These are phyloP conservation scores for Debaryomyces maramus DNA, from an alignment of 805 yeast species.

Conservation along the genomic window DNA sequence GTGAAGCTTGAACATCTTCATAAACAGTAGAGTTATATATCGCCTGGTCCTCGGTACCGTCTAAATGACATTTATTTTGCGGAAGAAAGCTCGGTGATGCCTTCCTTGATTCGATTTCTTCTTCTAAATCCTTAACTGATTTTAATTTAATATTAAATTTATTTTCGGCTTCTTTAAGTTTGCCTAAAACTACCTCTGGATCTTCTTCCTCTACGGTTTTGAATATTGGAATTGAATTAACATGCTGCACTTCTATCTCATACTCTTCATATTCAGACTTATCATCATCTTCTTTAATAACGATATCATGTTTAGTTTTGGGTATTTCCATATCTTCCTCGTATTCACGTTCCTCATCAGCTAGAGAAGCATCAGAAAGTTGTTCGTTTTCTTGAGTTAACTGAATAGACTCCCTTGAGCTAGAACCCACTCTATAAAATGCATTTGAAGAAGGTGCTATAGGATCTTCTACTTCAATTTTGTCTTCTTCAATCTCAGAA, in stretches of 20 bases:
- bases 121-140: slow-evolving; percentile 21
- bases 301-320: neutral
- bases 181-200: slow-evolving; percentile 21
- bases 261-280: slow-evolving; percentile 2
- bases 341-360: slow-evolving; percentile 9
- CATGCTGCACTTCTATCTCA: slow-evolving; percentile 4
- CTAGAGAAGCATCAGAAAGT: neutral
- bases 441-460: neutral
- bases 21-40: neutral
- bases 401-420: slow-evolving; percentile 2
- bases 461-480: slow-evolving; percentile 3
- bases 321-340: neutral
- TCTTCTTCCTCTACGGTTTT: slow-evolving; percentile 26
- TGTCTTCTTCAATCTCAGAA: slow-evolving; percentile 8
- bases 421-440: neutral
- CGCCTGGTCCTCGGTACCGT: too few relatives aligned
- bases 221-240: slow-evolving; percentile 21
- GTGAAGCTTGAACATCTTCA: neutral
- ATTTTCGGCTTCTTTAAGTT: slow-evolving; percentile 23
- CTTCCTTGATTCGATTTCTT: slow-evolving; percentile 10
- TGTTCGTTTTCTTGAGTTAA: slow-evolving; percentile 5
- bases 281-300: slow-evolving; percentile 4
- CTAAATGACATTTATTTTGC: too few relatives aligned
- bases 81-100: slow-evolving; percentile 3
- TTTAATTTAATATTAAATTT: slow-evolving; percentile 24